Base-by-base conservation (phyloP, 2,329 filamentous ascomycete species). In the Pestalotiopsis sp. region DNA sequence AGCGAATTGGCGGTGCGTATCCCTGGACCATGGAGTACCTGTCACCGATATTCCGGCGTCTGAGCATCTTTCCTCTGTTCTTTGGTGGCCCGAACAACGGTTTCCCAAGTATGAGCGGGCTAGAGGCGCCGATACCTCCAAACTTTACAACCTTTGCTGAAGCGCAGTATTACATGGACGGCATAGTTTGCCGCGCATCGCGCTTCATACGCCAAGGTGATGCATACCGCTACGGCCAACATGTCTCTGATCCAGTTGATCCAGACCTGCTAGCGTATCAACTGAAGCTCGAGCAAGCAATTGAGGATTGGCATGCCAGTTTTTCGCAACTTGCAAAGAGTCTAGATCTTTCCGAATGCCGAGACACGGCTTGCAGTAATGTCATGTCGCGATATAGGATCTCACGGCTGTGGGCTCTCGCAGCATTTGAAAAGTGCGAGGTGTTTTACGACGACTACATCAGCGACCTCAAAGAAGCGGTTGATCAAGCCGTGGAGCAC, bases 51-150 rank as follows among this genome's bases (percentile, higher is more conserved):
- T 81, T 83, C 63, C 77, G 77, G 2, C 80, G 83, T 14, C 73
- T 84, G 27, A 79, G 75, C 49, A 70, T 83, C 3, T 78, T 83
- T 1, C 82, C 82, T 0, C 76, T 78, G 62, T 83, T 84, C 72
- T 83, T 83, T 56, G 72, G 75, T 1, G 23, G 49, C 31, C 25
- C 65, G 31, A 68, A 68, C n/a, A 67, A 68, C 2, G 27, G 68
- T n/a, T 77, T 79, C 27, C 77, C 78, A 0, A 66, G 65, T 13
- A 64, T 78, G 13, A 65, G 72, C 36, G 73, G 71, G n/a, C 66
- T 76, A 9, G 73, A 74, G 52, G 72, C 75, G 17, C 31, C 68
- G 4, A 68, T 76, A 17, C 73, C 75, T 9, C 25, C 62, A 3
- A 66, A 59, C 1, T 77, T 78, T 63, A 59, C 60, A 40, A 69